Base-by-base conservation (phyloP, 2,329 filamentous ascomycete genomes). In the Magnaporthiopsis incrustans region DNA sequence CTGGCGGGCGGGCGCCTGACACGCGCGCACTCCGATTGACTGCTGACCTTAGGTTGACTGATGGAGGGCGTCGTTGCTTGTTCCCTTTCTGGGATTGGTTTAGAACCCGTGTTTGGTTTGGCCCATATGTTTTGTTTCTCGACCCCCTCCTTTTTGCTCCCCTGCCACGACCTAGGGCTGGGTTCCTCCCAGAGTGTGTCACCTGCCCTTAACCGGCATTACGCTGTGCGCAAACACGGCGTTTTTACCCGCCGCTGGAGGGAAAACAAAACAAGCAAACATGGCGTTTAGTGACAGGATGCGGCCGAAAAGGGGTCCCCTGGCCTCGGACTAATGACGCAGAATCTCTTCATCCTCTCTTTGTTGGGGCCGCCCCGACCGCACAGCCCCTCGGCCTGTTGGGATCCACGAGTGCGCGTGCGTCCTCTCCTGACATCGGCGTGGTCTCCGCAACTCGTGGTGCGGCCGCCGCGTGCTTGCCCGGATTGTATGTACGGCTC, bases 31-130 rank as follows among this genome's bases (percentile, higher is more conserved):
- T 26, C 62, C 57, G 32, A 60, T 64, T 56, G 57, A 33, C 62
- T 63, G 56, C 62, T 63, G 62, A 44, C 62, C 60, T 64, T 64
- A 1, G 30, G 30, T 58, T 62, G 22, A 25, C 18, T n/a, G 44
- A 22, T 22, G n/a, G n/a, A n/a, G n/a, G 4, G 44, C 44, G 22
- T 22, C 44, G 10, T 25, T n/a, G 8, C 18, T 25, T 44, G 38
- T 6, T 44, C 11, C 15, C 38, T 35, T 15, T 44, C 38, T 38
- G 11, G 44, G 38, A 14, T 44, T 14, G 15, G 12, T 6, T 18
- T 4, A 44, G 18, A 12, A 14, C 15, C 15, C 7, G 30, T 30
- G 30, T 5, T 25, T 8, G 7, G 44, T 53, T 53, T 25, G 15
- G 44, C 7, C 44, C 44, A 25, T 22, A n/a, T n/a, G 18, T 7